Evolutionary conservation across 306 rosid species (phyloP), one percentile per base, ranked within the genome.

Genomic region (Astragalus glycyphyllos): DNA sequence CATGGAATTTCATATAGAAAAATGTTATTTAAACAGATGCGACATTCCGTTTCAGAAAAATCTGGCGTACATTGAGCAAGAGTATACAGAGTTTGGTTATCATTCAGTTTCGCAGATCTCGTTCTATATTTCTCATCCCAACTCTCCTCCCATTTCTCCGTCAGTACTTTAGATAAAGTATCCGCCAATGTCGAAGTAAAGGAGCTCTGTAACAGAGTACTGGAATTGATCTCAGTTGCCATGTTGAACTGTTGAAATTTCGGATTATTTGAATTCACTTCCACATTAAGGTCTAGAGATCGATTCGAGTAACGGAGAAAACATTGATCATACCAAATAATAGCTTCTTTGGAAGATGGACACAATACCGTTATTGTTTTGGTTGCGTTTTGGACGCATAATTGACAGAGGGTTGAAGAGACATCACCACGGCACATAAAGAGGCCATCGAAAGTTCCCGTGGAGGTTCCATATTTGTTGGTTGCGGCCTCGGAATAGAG

Each of bases 401-500:
- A 3, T 12, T 55, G 71, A 46, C 80, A 76, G 23, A 11, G 47
- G n/a, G 12, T 0, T n/a, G 71, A 31, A 31, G 14, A 14, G 1
- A 69, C 10, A 13, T 77, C 59, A 1, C 76, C 72, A 0, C 65
- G 40, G 16, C 81, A 77, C 72, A 69, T 51, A 58, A 79, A 79
- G 20, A 79, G 60, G 4, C 83, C 83, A n/a, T n/a, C n/a, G n/a
- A n/a, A n/a, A n/a, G n/a, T n/a, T n/a, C n/a, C n/a, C n/a, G n/a
- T n/a, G n/a, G n/a, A n/a, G n/a, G n/a, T n/a, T n/a, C n/a, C n/a
- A n/a, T n/a, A n/a, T n/a, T n/a, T n/a, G 29, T 1, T n/a, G n/a
- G n/a, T n/a, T n/a, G n/a, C n/a, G n/a, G n/a, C n/a, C n/a, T n/a
- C n/a, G n/a, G n/a, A n/a, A n/a, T n/a, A n/a, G n/a, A n/a, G n/a